phyloP scores from a whole-genome alignment of 768 basidiomycete genomes.

The Lactarius hengduanensis region DNA sequence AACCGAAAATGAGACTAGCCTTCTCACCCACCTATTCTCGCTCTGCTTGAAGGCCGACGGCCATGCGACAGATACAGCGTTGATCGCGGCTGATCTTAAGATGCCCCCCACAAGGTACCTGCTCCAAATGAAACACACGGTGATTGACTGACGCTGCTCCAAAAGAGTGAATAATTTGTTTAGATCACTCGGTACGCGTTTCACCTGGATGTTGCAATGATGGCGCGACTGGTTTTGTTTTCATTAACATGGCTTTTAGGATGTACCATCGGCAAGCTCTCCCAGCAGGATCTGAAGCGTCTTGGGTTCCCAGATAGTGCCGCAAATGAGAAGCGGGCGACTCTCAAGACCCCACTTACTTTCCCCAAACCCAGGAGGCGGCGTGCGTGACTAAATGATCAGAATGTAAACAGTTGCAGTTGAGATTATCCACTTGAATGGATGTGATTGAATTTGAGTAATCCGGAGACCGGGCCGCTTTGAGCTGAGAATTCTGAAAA shows the following conservation, averaged over 20 bases:
- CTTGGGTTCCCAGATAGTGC: conserved; percentile 65
- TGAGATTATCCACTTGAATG: no score
- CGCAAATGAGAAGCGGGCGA: conserved; percentile 65
- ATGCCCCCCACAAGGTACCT: conserved; percentile 59
- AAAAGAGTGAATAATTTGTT: conserved; percentile 65
- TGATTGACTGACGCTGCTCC: conserved; percentile 18
- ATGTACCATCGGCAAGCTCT: conserved; percentile 63
- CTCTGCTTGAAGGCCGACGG: conserved; percentile 78
- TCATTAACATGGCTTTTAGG: conserved; percentile 42
- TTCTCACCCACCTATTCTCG: conserved; percentile 78
- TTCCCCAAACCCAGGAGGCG: conserved; percentile 69
- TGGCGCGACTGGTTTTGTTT: background rate
- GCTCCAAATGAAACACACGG: background rate
- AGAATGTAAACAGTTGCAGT: background rate
- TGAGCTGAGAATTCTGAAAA: no score
- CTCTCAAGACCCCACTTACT: conserved; percentile 70
- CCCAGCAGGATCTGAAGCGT: conserved; percentile 61
- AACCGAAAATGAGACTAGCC: conserved; percentile 62
- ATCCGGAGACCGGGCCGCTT: no score
- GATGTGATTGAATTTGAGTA: no score
- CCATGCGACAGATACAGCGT: conserved; percentile 65
- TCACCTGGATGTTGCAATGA: background rate
- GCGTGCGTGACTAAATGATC: conserved; percentile 25
- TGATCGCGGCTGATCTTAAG: conserved; percentile 72
- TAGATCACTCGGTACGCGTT: conserved; percentile 59